These are phyloP conservation scores for Triticum monococcum DNA, from an alignment of 176 grass and related monocot genomes.

Conservation along the genomic window DNA sequence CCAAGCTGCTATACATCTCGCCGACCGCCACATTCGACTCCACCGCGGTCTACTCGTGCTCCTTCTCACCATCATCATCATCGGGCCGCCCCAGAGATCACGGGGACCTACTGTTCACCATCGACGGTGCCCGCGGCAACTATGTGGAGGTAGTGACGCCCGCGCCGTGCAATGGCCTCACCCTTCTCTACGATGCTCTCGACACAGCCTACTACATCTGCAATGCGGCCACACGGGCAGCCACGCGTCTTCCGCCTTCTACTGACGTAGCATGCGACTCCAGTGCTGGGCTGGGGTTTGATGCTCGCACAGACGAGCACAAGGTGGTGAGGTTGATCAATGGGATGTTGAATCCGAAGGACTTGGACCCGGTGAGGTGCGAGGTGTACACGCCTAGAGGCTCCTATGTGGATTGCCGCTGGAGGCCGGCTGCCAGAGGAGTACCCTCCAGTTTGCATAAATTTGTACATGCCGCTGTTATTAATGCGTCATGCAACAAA, in stretches of 20 bases:
- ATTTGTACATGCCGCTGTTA: not conserved
- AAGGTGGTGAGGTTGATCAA: constrained; percentile 28
- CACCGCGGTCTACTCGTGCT: not conserved
- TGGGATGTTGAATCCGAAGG: not conserved
- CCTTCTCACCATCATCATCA: not conserved
- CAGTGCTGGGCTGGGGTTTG: constrained; percentile 27
- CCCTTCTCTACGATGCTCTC: constrained; percentile 5
- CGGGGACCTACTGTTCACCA: not conserved
- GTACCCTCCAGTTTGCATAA: not conserved
- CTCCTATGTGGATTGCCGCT: not conserved
- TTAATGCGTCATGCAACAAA: not conserved
- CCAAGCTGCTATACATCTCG: not conserved
- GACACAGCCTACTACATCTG: constrained; percentile 6
- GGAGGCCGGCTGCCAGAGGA: not conserved
- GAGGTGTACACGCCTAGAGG: not conserved
- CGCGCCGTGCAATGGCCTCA: constrained; percentile 1
- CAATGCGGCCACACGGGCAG: constrained; percentile 24
- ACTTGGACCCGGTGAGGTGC: not conserved
- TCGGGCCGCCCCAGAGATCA: not conserved
- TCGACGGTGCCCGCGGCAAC: not conserved
- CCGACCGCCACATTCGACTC: not conserved
- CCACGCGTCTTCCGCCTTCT: not conserved
- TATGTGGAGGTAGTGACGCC: not conserved
- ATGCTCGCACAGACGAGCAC: not conserved
- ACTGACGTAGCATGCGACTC: not conserved